A percentile compares a stretch with the other conserved stretches of the same genome.
phyloP scores from a whole-genome alignment of 495 filamentous ascomycete species.

The Xylaria palmicola region DNA sequence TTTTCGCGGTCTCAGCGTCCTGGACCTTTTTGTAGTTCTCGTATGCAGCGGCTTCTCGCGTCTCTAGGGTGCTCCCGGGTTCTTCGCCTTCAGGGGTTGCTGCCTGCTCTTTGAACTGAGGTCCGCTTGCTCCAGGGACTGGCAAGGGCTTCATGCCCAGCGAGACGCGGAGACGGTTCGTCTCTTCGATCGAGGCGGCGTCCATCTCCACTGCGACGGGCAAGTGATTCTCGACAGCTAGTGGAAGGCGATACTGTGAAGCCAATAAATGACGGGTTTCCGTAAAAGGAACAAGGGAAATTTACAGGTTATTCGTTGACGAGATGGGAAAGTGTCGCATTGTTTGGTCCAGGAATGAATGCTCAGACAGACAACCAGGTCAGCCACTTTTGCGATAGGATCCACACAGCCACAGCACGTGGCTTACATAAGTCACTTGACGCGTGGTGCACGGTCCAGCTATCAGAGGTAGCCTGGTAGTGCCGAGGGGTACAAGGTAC shows the following conservation, averaged over 20 bases:
- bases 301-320: background rate
- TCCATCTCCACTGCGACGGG: conserved; percentile 57
- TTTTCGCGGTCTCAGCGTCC: conserved; percentile 63
- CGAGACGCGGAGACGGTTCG: conserved; percentile 86
- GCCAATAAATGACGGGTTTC: background rate
- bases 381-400: background rate
- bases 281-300: background rate
- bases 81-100: conserved; percentile 49
- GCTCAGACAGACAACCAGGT: too few relatives aligned
- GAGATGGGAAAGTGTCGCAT: background rate
- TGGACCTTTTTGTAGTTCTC: conserved; percentile 58
- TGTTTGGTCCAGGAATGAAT: too few relatives aligned
- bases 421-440: background rate
- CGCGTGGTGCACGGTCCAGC: too few relatives aligned
- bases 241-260: background rate
- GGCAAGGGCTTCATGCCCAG: conserved; percentile 90
- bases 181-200: conserved; percentile 84
- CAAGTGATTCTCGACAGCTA: background rate
- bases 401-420: background rate
- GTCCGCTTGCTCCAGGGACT: conserved; percentile 63
- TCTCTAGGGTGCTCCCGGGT: conserved; percentile 72
- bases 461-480: too few relatives aligned
- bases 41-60: conserved; percentile 71
- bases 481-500: too few relatives aligned
- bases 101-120: conserved; percentile 31